Evolutionary conservation across 2,329 filamentous ascomycete species (phyloP).

Genomic region (Purpureocillium lavendulum): DNA sequence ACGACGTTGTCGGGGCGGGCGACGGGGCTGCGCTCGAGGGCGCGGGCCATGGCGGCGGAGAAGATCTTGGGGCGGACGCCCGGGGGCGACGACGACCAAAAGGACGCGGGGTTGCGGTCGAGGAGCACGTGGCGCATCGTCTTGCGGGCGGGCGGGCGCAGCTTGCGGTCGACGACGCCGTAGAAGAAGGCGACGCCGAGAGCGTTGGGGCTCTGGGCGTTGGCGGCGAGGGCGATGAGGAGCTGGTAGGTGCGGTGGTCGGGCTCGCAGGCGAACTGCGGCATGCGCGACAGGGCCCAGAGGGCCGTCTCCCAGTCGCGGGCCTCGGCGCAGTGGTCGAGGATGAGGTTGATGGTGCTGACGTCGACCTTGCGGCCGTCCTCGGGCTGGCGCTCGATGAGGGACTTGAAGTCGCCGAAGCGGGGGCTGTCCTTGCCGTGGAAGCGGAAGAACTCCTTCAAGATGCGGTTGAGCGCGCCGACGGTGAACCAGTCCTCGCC

Average conservation of each 20-base stretch:
- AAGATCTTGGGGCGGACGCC: constrained; percentile 17
- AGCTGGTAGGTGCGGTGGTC: constrained; percentile 24
- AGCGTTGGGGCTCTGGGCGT: constrained; percentile 18
- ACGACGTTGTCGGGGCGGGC: constrained; percentile 8
- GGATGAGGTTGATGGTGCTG: constrained; percentile 28
- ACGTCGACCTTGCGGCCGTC: constrained; percentile 16
- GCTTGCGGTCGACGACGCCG: constrained; percentile 19
- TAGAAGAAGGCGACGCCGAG: constrained; percentile 24
- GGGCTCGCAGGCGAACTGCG: constrained; percentile 13
- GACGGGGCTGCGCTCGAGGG: constrained; percentile 12
- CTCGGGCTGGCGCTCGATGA: constrained; percentile 16
- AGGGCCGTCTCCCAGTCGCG: constrained; percentile 22
- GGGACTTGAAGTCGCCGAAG: constrained; percentile 16
- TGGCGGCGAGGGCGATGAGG: constrained; percentile 28
- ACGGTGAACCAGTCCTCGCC: constrained; percentile 35
- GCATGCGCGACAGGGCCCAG: constrained; percentile 18
- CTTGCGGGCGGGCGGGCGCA: constrained; percentile 15
- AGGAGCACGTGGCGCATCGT: constrained; percentile 17
- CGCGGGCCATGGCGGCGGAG: constrained; percentile 14
- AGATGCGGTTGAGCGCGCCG: constrained; percentile 25
- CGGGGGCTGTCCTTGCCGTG: constrained; percentile 15
- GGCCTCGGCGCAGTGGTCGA: constrained; percentile 19
- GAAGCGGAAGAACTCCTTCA: constrained; percentile 34
- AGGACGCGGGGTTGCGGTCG: constrained; percentile 11
- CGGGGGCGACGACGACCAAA: too few species aligned